phyloP scores from a whole-genome alignment of 345 rosid species.

The Limnanthes douglasii region DNA sequence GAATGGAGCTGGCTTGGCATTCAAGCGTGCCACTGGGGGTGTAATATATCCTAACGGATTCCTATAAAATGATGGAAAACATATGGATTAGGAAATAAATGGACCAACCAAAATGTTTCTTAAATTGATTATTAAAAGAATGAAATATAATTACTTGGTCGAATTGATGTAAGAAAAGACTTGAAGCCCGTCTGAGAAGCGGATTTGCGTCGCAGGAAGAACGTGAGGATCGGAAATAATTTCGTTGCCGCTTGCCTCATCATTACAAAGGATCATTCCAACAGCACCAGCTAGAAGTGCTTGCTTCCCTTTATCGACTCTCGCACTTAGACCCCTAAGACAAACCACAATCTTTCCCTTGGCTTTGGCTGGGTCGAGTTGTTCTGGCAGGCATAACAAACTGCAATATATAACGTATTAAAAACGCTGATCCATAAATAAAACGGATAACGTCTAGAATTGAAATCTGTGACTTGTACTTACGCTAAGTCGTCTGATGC shows the following conservation, averaged over 20 bases:
- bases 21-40: slow-evolving; percentile 18
- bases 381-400: slow-evolving; percentile 27
- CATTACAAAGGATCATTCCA: slow-evolving; percentile 68
- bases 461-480: slow-evolving; percentile 11
- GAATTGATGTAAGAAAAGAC: slow-evolving; percentile 34
- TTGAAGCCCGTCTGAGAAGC: slow-evolving; percentile 26
- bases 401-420: slow-evolving; percentile 10
- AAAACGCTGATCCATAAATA: not conserved
- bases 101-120: no score
- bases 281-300: slow-evolving; percentile 57
- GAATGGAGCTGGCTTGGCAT: slow-evolving; percentile 42
- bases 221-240: slow-evolving; percentile 41
- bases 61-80: slow-evolving; percentile 23
- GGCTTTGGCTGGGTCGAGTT: slow-evolving; percentile 46
- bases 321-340: slow-evolving; percentile 31
- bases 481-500: slow-evolving; percentile 43
- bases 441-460: not conserved
- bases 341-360: slow-evolving; percentile 72
- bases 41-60: slow-evolving; percentile 40
- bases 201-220: slow-evolving; percentile 63
- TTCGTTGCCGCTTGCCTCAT: slow-evolving; percentile 22
- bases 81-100: no score
- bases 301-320: slow-evolving; percentile 44
- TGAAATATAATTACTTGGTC: slow-evolving; percentile 15
- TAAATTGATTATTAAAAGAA: not conserved